These are phyloP conservation scores for Sanghuangporus baumii DNA, from an alignment of 1,284 basidiomycete species.

Conservation along the genomic window DNA sequence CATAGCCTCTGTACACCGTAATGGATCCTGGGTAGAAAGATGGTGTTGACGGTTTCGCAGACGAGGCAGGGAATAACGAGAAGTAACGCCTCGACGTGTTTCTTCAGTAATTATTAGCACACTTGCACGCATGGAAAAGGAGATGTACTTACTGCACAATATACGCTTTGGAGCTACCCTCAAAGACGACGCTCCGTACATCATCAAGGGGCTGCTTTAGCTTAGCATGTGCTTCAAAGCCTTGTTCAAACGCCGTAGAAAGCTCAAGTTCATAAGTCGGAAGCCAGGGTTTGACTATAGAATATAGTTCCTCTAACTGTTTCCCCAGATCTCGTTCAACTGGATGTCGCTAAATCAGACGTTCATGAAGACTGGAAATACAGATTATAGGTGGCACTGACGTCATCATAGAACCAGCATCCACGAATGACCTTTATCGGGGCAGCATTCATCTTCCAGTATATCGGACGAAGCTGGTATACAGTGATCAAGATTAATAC, in stretches of 20 bases:
- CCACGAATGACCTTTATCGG: conserved; percentile 40
- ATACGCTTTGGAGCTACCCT: conserved; percentile 37
- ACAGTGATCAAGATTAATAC: conserved; percentile 20
- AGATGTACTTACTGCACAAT: conserved; percentile 30
- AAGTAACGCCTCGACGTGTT: conserved; percentile 14
- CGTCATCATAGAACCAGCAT: conserved; percentile 45
- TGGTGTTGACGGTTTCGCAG: conserved; percentile 1
- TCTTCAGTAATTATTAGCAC: conserved; percentile 1
- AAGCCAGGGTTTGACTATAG: conserved; percentile 33
- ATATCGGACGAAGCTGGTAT: conserved; percentile 39
- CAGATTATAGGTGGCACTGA: conserved; percentile 22
- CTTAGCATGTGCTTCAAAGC: conserved; percentile 43
- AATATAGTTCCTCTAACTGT: conserved; percentile 31
- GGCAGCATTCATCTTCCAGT: conserved; percentile 41
- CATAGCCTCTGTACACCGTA: conserved; percentile 38
- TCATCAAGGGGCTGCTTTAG: conserved; percentile 37
- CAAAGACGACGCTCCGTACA: conserved; percentile 39
- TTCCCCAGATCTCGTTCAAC: conserved; percentile 38
- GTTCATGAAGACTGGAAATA: neutral
- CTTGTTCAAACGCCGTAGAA: conserved; percentile 35
- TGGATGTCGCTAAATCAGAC: conserved; percentile 22
- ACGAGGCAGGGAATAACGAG: conserved; percentile 8
- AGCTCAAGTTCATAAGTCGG: conserved; percentile 43
- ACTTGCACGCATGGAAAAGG: neutral
- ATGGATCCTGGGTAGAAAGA: conserved; percentile 21